Evolutionary conservation across 2,329 filamentous ascomycete species (phyloP).

Genomic region (Dactylonectria estremocensis): DNA sequence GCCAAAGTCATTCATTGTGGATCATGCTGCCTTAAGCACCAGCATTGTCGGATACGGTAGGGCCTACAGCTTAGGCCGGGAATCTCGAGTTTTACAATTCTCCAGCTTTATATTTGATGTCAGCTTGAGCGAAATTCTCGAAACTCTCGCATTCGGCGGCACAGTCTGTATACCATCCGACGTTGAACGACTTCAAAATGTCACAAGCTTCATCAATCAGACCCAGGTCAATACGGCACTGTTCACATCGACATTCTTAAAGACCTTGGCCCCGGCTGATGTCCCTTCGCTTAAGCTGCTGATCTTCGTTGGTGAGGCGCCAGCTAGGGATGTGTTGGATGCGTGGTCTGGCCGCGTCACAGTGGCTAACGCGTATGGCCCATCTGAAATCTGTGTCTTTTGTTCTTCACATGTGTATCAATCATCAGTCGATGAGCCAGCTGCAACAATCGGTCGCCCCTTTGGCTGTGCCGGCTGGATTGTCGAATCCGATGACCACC

Average conservation of each 20-base stretch:
- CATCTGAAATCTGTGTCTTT: conserved; percentile 29
- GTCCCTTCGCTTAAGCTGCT: conserved; percentile 14
- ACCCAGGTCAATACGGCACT: background rate
- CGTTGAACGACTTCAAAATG: conserved; percentile 42
- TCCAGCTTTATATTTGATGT: conserved; percentile 57
- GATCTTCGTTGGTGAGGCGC: conserved; percentile 32
- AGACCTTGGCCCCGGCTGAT: conserved; percentile 5
- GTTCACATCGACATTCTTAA: conserved; percentile 6
- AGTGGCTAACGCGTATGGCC: conserved; percentile 30
- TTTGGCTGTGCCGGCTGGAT: conserved; percentile 20
- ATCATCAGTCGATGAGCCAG: background rate
- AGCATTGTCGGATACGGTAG: conserved; percentile 13
- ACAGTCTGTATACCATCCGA: conserved; percentile 56
- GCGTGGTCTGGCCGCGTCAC: conserved; percentile 22
- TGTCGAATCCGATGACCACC: conserved; percentile 13
- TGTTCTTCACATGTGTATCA: conserved; percentile 24
- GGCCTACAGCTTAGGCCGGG: conserved; percentile 2
- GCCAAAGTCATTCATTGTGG: conserved; percentile 65
- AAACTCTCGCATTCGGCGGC: conserved; percentile 56
- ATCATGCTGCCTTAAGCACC: conserved; percentile 17
- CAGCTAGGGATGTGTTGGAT: conserved; percentile 22
- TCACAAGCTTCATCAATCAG: conserved; percentile 4
- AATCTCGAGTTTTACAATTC: conserved; percentile 40
- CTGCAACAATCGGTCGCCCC: conserved; percentile 14
- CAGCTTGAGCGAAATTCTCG: conserved; percentile 56